Base-by-base conservation (phyloP, 768 basidiomycete species). In the Rhizopogon rudus region DNA sequence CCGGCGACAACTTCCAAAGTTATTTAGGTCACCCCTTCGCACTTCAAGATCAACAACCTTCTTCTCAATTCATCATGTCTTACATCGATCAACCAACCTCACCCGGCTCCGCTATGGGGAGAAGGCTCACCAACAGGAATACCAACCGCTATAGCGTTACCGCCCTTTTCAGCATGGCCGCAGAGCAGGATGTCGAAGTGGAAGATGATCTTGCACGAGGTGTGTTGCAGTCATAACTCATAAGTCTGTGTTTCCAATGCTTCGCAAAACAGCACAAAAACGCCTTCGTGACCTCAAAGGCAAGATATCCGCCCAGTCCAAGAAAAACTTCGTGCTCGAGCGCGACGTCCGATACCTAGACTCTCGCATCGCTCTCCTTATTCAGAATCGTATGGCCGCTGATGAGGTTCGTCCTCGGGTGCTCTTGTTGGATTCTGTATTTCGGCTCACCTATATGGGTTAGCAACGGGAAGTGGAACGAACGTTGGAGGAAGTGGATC, bases 251-350 rank as follows among this genome's bases (percentile, higher is more conserved):
- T n/a, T 9, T 31, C 54, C 20, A 59, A 54, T 0, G 1, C 35
- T 41, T 31, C 44, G n/a, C 22, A 43, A 25, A 25, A 49, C 67
- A 93, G 97, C 97, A 48, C 97, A 99, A 77, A 98, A 96, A 73
- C 93, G 96, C 45, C 77, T 99, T 31, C 81, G 97, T 31, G 97
- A 99, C 64, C 81, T 99, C 60, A 99, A 99, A 76, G 83, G 88
- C 28, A 91, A 94, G 67, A 99, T 99, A 57, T 98, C 97, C 13
- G 90, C 93, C 0, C 97, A 98, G 74, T 95, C 93, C 53, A 99
- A 99, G 81, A 98, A 98, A 84, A 99, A 99, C 75, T 99, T 99
- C 64, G 97, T 99, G 40, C 82, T 99, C 10, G 97, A 99, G 71
- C 88, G 97, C 44, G 97, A 99, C 71, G 97, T 99, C 35, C 88